These are phyloP conservation scores for Grigorovia transvaalensis DNA, from an alignment of 805 yeast genomes.

Conservation along the genomic window DNA sequence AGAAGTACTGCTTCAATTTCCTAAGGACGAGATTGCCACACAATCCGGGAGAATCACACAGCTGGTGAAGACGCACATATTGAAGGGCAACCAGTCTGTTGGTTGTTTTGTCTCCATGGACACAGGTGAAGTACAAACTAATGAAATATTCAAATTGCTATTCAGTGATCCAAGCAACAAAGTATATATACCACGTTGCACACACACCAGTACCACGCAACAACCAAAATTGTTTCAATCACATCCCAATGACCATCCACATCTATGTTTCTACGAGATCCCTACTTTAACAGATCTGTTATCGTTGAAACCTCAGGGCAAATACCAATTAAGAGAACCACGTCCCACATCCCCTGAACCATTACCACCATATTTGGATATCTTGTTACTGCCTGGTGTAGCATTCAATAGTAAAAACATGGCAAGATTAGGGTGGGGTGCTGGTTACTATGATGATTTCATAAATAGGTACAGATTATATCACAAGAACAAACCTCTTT, in stretches of 20 bases:
- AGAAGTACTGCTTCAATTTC: background rate
- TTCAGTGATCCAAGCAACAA: constrained; percentile 36
- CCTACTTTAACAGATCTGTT: constrained; percentile 33
- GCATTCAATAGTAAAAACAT: constrained; percentile 43
- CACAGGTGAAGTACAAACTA: constrained; percentile 55
- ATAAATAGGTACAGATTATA: constrained; percentile 36
- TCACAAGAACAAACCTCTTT: constrained; percentile 16
- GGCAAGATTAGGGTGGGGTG: constrained; percentile 80
- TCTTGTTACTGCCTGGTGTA: constrained; percentile 77
- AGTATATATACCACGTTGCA: constrained; percentile 52
- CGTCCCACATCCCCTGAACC: constrained; percentile 18
- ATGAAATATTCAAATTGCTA: constrained; percentile 39
- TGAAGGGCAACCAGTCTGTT: background rate
- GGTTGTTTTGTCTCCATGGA: constrained; percentile 78
- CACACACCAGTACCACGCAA: constrained; percentile 23
- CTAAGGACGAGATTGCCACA: background rate
- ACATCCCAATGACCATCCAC: constrained; percentile 26
- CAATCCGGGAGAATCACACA: constrained; percentile 22
- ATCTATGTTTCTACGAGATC: constrained; percentile 49
- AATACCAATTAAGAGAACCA: constrained; percentile 63
- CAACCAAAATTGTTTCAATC: constrained; percentile 18
- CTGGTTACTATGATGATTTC: constrained; percentile 82
- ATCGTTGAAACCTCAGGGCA: constrained; percentile 53
- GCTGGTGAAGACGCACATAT: constrained; percentile 3
- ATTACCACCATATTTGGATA: constrained; percentile 39